Evolutionary conservation across 257 asterid species (phyloP).

Genomic region (Avicennia marina): DNA sequence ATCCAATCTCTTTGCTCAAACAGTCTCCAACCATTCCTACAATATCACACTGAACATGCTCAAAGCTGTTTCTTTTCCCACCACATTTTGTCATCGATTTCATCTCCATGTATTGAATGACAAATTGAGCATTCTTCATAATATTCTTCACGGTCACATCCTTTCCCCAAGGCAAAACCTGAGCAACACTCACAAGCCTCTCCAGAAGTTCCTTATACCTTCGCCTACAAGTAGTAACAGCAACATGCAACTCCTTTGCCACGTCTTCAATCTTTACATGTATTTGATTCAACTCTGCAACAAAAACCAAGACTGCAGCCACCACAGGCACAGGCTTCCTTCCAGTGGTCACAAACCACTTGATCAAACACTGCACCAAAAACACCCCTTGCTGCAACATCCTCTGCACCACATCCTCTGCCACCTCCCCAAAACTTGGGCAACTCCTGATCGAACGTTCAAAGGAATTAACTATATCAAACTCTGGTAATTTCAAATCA

Average conservation of each 20-base stretch:
- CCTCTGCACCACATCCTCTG: slow-evolving; percentile 33
- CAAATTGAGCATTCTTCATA: slow-evolving; percentile 58
- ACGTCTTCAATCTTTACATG: slow-evolving; percentile 50
- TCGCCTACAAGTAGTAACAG: slow-evolving; percentile 49
- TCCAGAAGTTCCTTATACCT: slow-evolving; percentile 71
- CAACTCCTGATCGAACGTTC: slow-evolving; percentile 31
- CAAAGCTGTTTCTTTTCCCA: slow-evolving; percentile 24
- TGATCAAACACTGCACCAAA: slow-evolving; percentile 78
- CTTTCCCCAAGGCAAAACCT: slow-evolving; percentile 81
- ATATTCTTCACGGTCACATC: slow-evolving; percentile 65
- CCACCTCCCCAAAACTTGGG: slow-evolving; percentile 30
- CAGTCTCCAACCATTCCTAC: slow-evolving; percentile 50
- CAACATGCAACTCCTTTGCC: slow-evolving; percentile 46
- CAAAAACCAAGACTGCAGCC: slow-evolving; percentile 71
- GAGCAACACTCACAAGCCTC: slow-evolving; percentile 65
- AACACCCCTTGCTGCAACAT: slow-evolving; percentile 78
- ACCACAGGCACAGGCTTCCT: slow-evolving; percentile 78
- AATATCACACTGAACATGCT: slow-evolving; percentile 34
- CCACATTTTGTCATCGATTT: slow-evolving; percentile 39
- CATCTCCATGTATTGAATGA: slow-evolving; percentile 81
- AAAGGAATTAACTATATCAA: slow-evolving; percentile 53
- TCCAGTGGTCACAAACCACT: slow-evolving; percentile 84
- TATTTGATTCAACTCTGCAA: slow-evolving; percentile 50
- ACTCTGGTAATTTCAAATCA: slow-evolving; percentile 56
- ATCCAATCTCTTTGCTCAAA: slow-evolving; percentile 28